A percentile compares a stretch with the other conserved stretches of the same genome.
Evolutionary conservation across 345 rosid species (phyloP).

Genomic region (Leavenworthia alabamica): DNA sequence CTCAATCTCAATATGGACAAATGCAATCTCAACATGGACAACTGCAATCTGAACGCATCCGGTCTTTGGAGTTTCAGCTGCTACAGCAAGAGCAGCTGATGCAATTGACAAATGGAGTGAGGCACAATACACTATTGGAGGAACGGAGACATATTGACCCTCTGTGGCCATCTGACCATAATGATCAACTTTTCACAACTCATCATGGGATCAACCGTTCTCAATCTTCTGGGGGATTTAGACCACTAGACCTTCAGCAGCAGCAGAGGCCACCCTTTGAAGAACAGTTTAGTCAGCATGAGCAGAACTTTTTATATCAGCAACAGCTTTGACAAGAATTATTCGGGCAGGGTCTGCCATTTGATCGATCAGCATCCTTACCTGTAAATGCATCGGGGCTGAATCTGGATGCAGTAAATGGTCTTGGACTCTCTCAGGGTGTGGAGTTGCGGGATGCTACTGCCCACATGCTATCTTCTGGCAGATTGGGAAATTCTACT

Average conservation of each 20-base stretch:
- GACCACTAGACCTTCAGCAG: constrained; percentile 42
- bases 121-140: constrained; percentile 43
- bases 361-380: constrained; percentile 46
- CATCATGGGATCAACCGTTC: constrained; percentile 40
- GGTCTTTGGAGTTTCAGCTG: constrained; percentile 53
- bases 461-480: constrained; percentile 41
- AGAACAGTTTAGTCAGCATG: constrained; percentile 33
- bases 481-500: constrained; percentile 48
- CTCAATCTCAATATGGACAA: constrained; percentile 38
- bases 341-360: constrained; percentile 42
- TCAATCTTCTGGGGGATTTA: constrained; percentile 43
- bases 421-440: constrained; percentile 46
- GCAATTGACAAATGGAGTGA: constrained; percentile 44
- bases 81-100: constrained; percentile 55
- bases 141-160: constrained; percentile 58
- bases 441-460: constrained; percentile 43
- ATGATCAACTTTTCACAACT: constrained; percentile 43
- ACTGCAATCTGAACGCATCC: constrained; percentile 17
- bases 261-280: constrained; percentile 43
- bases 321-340: constrained; percentile 30
- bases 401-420: constrained; percentile 45
- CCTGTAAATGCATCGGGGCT: constrained; percentile 44
- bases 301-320: constrained; percentile 29
- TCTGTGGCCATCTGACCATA: constrained; percentile 56
- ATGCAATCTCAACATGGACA: constrained; percentile 41